Percentiles rank a stretch among this genome's conserved stretches.
These are phyloP conservation scores for Plantago coronopus DNA, from an alignment of 305 asterid genomes.

Conservation along the genomic window DNA sequence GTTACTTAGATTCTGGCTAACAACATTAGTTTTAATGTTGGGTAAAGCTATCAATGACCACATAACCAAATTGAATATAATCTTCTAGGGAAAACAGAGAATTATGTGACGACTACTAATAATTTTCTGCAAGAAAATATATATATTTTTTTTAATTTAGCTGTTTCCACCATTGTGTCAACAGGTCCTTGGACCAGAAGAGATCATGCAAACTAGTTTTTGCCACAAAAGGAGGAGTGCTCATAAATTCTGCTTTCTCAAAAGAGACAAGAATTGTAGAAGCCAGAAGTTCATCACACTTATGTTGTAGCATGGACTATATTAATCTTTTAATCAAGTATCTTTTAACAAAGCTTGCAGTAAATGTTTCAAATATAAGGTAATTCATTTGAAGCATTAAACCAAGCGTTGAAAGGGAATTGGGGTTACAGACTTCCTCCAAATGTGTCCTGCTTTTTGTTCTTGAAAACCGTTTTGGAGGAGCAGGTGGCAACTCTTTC, in stretches of 20 bases:
- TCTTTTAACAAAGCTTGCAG: background rate
- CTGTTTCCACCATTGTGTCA: too few relatives aligned
- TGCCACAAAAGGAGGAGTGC: background rate
- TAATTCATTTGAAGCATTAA: conserved; percentile 1
- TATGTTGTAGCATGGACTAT: background rate
- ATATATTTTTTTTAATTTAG: background rate
- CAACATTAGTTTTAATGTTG: background rate
- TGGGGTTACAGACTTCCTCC: conserved; percentile 53
- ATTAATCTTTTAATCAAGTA: background rate
- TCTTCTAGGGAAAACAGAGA: conserved; percentile 2
- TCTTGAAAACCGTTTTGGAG: conserved; percentile 55
- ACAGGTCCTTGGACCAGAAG: too few relatives aligned
- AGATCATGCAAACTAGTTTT: too few relatives aligned
- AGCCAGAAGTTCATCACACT: conserved; percentile 1
- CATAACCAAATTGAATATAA: background rate
- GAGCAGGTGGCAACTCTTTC: conserved; percentile 55
- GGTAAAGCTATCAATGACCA: background rate
- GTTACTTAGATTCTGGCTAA: conserved; percentile 2
- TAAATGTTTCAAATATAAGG: background rate
- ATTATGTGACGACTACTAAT: background rate
- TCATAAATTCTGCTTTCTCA: background rate
- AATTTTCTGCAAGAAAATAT: background rate
- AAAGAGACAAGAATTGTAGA: background rate
- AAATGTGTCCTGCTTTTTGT: conserved; percentile 38
- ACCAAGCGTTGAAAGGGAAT: conserved; percentile 20